A percentile compares a stretch with the other conserved stretches of the same genome.
Evolutionary conservation across 2,329 filamentous ascomycete genomes (phyloP).

Genomic region (Aschersonia sp.): DNA sequence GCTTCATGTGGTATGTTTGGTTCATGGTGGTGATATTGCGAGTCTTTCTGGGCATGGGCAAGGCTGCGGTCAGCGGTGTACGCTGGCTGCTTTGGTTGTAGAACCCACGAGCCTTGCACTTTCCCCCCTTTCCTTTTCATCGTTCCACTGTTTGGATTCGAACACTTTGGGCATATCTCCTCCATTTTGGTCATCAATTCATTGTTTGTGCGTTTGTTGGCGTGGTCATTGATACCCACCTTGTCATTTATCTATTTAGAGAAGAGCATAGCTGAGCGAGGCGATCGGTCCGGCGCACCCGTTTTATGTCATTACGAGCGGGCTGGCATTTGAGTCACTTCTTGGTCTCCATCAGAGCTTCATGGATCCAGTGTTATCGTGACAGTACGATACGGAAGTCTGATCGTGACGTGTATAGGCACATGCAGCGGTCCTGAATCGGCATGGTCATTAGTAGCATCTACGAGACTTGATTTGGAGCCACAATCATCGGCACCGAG

Average conservation of each 20-base stretch:
- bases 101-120: neutral
- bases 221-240: neutral
- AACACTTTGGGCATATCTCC: no score
- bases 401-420: no score
- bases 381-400: neutral
- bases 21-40: conserved; percentile 68
- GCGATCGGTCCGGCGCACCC: no score
- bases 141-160: no score
- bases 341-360: neutral
- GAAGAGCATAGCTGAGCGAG: neutral
- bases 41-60: conserved; percentile 46
- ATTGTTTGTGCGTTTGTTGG: neutral
- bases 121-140: no score
- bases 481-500: no score
- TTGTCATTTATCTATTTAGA: neutral
- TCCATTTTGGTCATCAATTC: neutral
- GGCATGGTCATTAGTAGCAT: no score
- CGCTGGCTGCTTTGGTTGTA: conserved; percentile 76
- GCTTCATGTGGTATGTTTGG: conserved; percentile 92
- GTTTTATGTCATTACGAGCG: no score
- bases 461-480: no score
- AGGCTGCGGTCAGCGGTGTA: conserved; percentile 43
- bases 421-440: no score
- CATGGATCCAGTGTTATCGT: neutral
- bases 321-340: neutral